These are phyloP conservation scores for Venturia oleaginea DNA, from an alignment of 2,329 filamentous ascomycete species.

Conservation along the genomic window DNA sequence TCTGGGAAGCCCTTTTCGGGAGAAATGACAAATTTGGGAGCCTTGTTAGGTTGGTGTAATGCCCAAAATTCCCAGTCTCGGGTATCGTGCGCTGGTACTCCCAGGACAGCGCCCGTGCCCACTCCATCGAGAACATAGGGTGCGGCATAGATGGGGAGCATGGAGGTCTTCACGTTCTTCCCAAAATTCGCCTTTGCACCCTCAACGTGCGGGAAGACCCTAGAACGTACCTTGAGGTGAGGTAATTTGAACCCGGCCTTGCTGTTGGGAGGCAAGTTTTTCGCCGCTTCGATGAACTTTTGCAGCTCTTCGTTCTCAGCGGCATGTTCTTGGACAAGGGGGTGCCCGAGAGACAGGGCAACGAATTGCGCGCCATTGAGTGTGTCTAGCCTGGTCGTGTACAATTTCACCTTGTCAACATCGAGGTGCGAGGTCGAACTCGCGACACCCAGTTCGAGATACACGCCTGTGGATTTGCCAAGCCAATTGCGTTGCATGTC, in stretches of 20 bases:
- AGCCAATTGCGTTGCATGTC: constrained; percentile 85
- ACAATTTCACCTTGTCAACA: constrained; percentile 53
- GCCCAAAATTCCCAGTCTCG: constrained; percentile 76
- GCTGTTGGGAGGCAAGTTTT: constrained; percentile 45
- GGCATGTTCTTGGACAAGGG: constrained; percentile 55
- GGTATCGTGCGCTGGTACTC: constrained; percentile 75
- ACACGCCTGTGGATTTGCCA: constrained; percentile 65
- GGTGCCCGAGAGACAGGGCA: constrained; percentile 65
- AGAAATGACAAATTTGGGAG: constrained; percentile 54
- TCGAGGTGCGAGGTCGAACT: constrained; percentile 23
- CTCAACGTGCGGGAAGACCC: too few relatives aligned
- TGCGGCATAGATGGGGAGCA: constrained; percentile 67
- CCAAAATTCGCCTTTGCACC: too few relatives aligned
- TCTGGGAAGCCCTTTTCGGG: constrained; percentile 17
- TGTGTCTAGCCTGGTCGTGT: constrained; percentile 78
- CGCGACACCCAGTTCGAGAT: constrained; percentile 36
- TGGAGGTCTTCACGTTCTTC: neutral
- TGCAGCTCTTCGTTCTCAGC: constrained; percentile 52
- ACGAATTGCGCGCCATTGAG: constrained; percentile 81
- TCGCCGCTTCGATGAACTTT: constrained; percentile 53
- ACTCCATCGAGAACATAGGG: constrained; percentile 81
- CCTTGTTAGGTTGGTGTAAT: constrained; percentile 52
- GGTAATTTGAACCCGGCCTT: constrained; percentile 60
- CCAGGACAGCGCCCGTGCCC: constrained; percentile 84
- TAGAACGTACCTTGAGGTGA: constrained; percentile 31